phyloP scores from a whole-genome alignment of 129 eudicot species.

The Helichrysum umbraculigerum region DNA sequence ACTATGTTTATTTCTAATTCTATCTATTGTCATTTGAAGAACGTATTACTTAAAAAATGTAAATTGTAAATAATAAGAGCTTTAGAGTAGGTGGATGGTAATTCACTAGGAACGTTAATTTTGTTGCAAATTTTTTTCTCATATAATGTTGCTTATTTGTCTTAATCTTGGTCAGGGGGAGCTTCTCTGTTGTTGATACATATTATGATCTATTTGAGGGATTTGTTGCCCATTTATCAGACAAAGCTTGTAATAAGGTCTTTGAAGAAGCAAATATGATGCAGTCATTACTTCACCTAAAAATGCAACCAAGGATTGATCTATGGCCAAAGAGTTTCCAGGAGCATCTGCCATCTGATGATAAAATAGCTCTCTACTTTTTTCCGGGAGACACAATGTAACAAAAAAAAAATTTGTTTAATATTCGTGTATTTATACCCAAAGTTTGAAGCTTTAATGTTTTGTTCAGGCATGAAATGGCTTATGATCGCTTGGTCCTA shows the following conservation, averaged over 20 bases:
- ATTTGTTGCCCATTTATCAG: constrained; percentile 51
- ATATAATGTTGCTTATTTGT: neutral
- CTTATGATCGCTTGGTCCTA: constrained; percentile 41
- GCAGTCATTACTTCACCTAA: constrained; percentile 38
- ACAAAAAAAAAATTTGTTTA: no score
- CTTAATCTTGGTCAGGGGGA: constrained; percentile 42
- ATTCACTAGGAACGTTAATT: neutral
- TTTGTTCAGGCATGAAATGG: constrained; percentile 34
- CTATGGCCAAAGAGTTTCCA: constrained; percentile 60
- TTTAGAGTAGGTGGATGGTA: neutral
- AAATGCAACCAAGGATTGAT: constrained; percentile 46
- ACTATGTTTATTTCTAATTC: neutral
- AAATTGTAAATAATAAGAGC: neutral
- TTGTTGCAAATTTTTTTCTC: neutral
- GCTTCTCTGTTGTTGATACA: constrained; percentile 31
- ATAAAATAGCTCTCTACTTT: constrained; percentile 53
- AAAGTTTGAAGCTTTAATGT: neutral
- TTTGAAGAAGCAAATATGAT: constrained; percentile 41
- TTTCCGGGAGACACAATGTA: constrained; percentile 40
- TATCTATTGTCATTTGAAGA: no score
- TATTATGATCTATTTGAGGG: constrained; percentile 36
- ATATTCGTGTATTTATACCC: neutral
- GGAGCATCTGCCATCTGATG: constrained; percentile 36
- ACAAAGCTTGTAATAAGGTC: constrained; percentile 48
- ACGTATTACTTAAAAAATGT: no score